Evolutionary conservation across 2,329 filamentous ascomycete species (phyloP), one percentile per base, ranked within the genome.

Genomic region (Colletotrichum tropicale): DNA sequence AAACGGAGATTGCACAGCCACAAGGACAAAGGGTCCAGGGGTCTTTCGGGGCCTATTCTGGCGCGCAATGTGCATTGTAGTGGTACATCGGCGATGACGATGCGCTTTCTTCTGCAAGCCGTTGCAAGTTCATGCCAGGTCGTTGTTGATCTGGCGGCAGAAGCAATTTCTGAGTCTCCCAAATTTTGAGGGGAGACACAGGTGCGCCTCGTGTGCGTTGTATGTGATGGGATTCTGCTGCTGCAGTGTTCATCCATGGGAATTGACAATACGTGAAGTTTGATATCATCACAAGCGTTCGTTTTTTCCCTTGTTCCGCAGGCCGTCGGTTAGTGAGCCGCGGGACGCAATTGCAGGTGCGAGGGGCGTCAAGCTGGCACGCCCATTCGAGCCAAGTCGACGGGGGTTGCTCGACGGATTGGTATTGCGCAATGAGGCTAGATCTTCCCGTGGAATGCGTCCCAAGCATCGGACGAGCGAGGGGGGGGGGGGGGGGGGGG

Each of bases 11-110:
- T 76, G 61, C 74, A 75, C 74, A 76, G 74, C 74, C 74, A 76
- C 74, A 75, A 24, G 24, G 52, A 13, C 24, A 28, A 75, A 71
- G 71, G 71, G 74, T 75, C 66, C 71, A 76, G 74, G 74, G 71
- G 60, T 75, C 38, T 62, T 52, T 48, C 5, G 55, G 28, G 24
- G 82, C 84, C 83, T 85, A 85, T 85, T 77, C 66, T 77, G 74
- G 52, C 36, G 80, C 26, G 55, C 18, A 38, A 34, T 24, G 56
- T 21, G n/a, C 24, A 43, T 60, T 61, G 55, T 68, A 68, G 32
- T 38, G 32, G 66, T 56, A 68, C 66, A 58, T 60, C 32, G 66
- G 66, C 30, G 48, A 38, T 26, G 43, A 34, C 48, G 65, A 36
- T 48, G 28, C 13, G 48, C 21, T 67, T 67, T 26, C 21, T 58